Percentiles rank a stretch among this genome's conserved stretches.
phyloP scores from a whole-genome alignment of 768 basidiomycete genomes.

The Mycena crocata region DNA sequence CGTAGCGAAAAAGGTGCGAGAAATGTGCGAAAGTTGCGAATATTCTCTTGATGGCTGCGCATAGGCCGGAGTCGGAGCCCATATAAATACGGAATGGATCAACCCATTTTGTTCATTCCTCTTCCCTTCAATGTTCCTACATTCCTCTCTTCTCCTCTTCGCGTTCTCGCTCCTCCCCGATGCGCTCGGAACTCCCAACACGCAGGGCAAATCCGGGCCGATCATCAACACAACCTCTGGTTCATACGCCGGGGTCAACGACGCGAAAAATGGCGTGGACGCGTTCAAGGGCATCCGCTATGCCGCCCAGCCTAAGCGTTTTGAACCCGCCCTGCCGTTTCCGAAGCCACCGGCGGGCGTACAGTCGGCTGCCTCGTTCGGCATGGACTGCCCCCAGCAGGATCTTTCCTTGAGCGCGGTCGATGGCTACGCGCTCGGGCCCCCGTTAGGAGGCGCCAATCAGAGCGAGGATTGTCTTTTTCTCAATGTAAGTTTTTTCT shows the following conservation, averaged over 20 bases:
- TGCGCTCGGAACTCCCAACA: too few relatives aligned
- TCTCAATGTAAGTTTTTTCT: background rate
- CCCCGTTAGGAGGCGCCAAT: conserved; percentile 12
- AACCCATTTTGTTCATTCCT: too few relatives aligned
- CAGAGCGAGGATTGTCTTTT: conserved; percentile 21
- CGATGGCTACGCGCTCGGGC: background rate
- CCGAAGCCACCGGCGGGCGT: background rate
- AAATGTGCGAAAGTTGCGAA: too few relatives aligned
- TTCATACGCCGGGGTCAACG: conserved; percentile 1
- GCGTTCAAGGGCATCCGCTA: conserved; percentile 7
- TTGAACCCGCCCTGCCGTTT: background rate
- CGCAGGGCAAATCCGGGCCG: too few relatives aligned
- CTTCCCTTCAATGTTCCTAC: too few relatives aligned
- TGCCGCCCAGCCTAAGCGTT: background rate
- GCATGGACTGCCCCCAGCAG: conserved; percentile 16
- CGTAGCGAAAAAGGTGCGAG: too few relatives aligned
- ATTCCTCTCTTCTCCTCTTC: too few relatives aligned
- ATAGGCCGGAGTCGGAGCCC: too few relatives aligned
- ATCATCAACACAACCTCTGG: conserved; percentile 6
- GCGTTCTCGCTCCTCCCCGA: too few relatives aligned
- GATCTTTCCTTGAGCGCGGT: background rate
- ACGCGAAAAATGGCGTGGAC: conserved; percentile 13
- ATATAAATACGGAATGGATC: too few relatives aligned
- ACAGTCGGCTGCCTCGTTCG: conserved; percentile 1
- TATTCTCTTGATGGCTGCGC: too few relatives aligned